These are phyloP conservation scores for Podospora pseudopauciseta DNA, from an alignment of 495 filamentous ascomycete genomes.

Conservation along the genomic window DNA sequence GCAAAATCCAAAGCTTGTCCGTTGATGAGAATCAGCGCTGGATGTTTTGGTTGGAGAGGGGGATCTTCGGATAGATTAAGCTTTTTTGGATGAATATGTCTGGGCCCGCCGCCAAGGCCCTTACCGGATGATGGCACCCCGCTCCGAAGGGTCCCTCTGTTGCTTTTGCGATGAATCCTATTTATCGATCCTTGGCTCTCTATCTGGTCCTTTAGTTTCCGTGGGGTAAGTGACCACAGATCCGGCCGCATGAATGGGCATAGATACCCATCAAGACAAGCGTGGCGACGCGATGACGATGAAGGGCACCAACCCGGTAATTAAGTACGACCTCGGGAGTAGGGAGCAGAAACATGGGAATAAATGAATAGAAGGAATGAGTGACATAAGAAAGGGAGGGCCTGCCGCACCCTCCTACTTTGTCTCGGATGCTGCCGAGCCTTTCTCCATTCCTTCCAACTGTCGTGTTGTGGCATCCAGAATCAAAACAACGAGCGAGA, in stretches of 20 bases:
- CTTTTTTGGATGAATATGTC: slow-evolving; percentile 11
- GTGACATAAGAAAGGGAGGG: slow-evolving; percentile 6
- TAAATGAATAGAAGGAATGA: background rate
- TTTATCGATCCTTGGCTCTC: background rate
- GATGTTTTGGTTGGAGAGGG: background rate
- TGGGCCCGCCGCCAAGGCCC: slow-evolving; percentile 6
- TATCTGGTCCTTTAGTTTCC: background rate
- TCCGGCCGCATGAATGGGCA: background rate
- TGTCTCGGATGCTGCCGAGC: slow-evolving; percentile 14
- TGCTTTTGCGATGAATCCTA: background rate
- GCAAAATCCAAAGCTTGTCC: background rate
- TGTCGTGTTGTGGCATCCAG: background rate
- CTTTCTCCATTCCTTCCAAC: background rate
- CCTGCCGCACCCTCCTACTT: background rate
- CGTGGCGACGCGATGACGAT: slow-evolving; percentile 3
- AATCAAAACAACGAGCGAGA: background rate
- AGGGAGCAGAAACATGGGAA: background rate
- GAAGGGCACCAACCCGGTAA: background rate
- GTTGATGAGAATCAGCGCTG: background rate
- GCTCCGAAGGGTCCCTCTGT: background rate
- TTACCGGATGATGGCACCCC: background rate
- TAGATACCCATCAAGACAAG: background rate
- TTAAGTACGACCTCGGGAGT: background rate
- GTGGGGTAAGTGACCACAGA: background rate
- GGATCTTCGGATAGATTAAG: background rate